Percentiles rank a stretch among this genome's conserved stretches.
Evolutionary conservation across 1,284 basidiomycete species (phyloP).

Genomic region (Trichosporon sp.): DNA sequence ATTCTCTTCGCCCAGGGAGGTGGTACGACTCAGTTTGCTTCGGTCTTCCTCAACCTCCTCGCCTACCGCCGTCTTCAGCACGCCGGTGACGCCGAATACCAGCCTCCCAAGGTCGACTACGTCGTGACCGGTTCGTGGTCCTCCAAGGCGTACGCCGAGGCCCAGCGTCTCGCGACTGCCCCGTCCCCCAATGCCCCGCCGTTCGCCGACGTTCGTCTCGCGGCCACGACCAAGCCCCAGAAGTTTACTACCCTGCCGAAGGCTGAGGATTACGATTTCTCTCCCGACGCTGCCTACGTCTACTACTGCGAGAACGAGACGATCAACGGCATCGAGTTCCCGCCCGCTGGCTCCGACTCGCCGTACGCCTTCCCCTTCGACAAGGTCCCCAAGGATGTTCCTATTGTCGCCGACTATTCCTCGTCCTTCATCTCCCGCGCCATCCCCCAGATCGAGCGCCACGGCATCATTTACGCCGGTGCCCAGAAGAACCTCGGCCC

Average conservation of each 20-base stretch:
- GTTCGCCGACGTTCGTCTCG: conserved; percentile 66
- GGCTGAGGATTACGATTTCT: conserved; percentile 74
- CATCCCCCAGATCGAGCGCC: conserved; percentile 81
- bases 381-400: conserved; percentile 66
- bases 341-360: conserved; percentile 62
- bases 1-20: conserved; percentile 92
- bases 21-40: conserved; percentile 84
- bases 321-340: conserved; percentile 92
- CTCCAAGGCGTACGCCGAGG: conserved; percentile 80
- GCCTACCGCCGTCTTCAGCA: conserved; percentile 63
- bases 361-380: conserved; percentile 93
- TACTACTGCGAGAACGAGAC: conserved; percentile 99
- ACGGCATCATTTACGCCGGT: conserved; percentile 93
- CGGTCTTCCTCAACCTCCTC: conserved; percentile 83
- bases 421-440: conserved; percentile 97
- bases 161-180: conserved; percentile 64
- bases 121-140: conserved; percentile 90
- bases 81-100: conserved; percentile 58
- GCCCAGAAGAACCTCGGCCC: conserved; percentile 99
- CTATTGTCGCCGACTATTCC: conserved; percentile 93
- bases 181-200: conserved; percentile 48
- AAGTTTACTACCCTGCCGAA: conserved; percentile 81
- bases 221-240: conserved; percentile 67
- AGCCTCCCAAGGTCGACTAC: conserved; percentile 69
- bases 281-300: conserved; percentile 74